These are phyloP conservation scores for Pichia gijzeniarum DNA, from an alignment of 805 yeast species.

Conservation along the genomic window DNA sequence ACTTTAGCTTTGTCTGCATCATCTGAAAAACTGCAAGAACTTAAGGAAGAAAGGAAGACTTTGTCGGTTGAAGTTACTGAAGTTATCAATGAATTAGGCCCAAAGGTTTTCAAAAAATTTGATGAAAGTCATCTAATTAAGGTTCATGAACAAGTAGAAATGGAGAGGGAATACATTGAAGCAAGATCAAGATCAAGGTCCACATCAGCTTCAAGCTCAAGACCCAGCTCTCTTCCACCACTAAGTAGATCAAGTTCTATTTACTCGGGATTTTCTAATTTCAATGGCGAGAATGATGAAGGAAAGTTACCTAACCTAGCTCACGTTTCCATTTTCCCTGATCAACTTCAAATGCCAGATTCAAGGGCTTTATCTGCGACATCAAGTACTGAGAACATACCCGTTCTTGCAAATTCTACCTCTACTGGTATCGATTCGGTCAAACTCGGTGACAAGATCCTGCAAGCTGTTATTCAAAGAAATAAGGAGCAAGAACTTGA, in stretches of 20 bases:
- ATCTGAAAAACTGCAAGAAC: conserved; percentile 46
- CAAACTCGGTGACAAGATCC: conserved; percentile 16
- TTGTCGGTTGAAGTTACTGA: conserved; percentile 73
- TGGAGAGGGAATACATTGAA: conserved; percentile 21
- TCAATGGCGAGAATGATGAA: conserved; percentile 12
- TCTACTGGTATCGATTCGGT: conserved; percentile 5
- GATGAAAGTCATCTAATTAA: conserved; percentile 15
- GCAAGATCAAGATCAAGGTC: conserved; percentile 18
- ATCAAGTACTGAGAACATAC: not conserved
- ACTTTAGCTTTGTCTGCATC: conserved; percentile 47
- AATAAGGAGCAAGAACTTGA: conserved; percentile 16
- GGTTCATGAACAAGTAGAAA: conserved; percentile 17
- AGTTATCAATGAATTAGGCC: conserved; percentile 74
- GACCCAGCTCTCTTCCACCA: conserved; percentile 9
- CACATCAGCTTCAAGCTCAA: conserved; percentile 10
- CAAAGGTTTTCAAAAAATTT: conserved; percentile 80
- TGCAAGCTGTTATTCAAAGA: conserved; percentile 23
- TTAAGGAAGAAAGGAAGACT: conserved; percentile 55
- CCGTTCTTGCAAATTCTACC: not conserved
- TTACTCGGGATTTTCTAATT: conserved; percentile 26
- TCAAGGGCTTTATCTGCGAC: conserved; percentile 9
- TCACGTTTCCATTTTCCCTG: conserved; percentile 31
- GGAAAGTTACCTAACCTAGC: conserved; percentile 24
- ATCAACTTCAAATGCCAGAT: conserved; percentile 22
- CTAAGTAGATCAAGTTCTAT: conserved; percentile 19